phyloP scores from a whole-genome alignment of 208 protist species.

The Trypanosoma conorhini region DNA sequence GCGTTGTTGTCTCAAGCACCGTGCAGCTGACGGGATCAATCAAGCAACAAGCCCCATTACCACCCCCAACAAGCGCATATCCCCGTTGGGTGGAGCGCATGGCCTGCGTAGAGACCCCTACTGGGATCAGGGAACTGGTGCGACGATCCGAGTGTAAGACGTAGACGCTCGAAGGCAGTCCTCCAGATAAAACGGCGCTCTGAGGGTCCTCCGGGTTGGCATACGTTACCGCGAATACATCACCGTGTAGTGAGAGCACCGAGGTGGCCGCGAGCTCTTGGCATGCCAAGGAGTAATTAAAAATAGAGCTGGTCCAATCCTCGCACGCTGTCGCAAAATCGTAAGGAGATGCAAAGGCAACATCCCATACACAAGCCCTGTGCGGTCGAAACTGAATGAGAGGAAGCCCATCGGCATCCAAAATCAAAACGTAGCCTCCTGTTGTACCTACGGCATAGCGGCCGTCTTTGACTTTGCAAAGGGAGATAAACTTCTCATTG shows the following conservation, averaged over 20 bases:
- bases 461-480: constrained; percentile 75
- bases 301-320: constrained; percentile 85
- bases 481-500: constrained; percentile 89
- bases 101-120: constrained; percentile 83
- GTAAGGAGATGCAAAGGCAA: constrained; percentile 79
- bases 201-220: constrained; percentile 60
- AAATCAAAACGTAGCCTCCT: constrained; percentile 86
- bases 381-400: constrained; percentile 90
- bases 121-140: constrained; percentile 83
- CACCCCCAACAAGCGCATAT: constrained; percentile 79
- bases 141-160: constrained; percentile 87
- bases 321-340: constrained; percentile 89
- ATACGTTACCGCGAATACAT: constrained; percentile 90
- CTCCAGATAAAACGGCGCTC: constrained; percentile 84
- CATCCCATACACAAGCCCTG: constrained; percentile 89
- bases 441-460: constrained; percentile 89
- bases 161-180: constrained; percentile 84
- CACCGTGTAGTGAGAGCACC: constrained; percentile 84
- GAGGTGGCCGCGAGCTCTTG: constrained; percentile 81
- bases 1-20: constrained; percentile 64
- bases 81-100: constrained; percentile 72
- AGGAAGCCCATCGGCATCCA: constrained; percentile 80
- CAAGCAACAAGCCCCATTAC: constrained; percentile 74
- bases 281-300: constrained; percentile 83
- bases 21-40: constrained; percentile 72